Evolutionary conservation across 257 asterid genomes (phyloP), one percentile per base, ranked within the genome.

Genomic region (Solanum piurae): DNA sequence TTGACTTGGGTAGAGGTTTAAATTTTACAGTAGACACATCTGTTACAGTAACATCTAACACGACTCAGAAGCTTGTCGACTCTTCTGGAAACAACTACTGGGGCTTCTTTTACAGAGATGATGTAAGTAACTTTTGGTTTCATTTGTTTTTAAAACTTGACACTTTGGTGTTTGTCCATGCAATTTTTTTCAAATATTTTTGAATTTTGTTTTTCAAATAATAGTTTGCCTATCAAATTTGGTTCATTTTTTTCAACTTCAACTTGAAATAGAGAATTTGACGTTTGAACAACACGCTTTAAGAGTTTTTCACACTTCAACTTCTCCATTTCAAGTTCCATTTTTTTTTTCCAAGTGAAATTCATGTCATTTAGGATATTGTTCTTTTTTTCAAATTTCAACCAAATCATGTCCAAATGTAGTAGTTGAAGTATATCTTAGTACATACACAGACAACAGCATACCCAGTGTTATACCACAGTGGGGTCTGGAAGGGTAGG

Each of bases 91-190:
- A 91, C 89, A 91, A 90, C 86, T 95, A 94, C 91, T 94, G 95
- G 60, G 94, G 96, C 89, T 92, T 93, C 90, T 92, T 95, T 9
- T 87, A 94, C 55, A 91, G 95, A 89, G 98, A 97, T 84, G 98
- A 97, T 85, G 98, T 95, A 93, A 95, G 98, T 37, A 25, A 27
- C 23, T 18, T 38, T 55, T 64, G 44, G 58, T 21, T 36, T 62
- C 42, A 42, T 86, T 9, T 21, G 14, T 36, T 62, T 64, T 7
- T 13, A 58, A 29, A 55, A 25, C 44, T 79, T 55, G 31, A 36
- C 40, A 21, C 10, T 10, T 36, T 36, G 31, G 10, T 11, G 4
- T 74, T 21, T 74, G 31, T 36, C 73, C 49, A 27, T 55, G 83
- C 71, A 42, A 49, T 36, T 52, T 29, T 2, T 64, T 86, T 75